Evolutionary conservation across 2,329 filamentous ascomycete species (phyloP).

Genomic region (Ceratocystis destructans): DNA sequence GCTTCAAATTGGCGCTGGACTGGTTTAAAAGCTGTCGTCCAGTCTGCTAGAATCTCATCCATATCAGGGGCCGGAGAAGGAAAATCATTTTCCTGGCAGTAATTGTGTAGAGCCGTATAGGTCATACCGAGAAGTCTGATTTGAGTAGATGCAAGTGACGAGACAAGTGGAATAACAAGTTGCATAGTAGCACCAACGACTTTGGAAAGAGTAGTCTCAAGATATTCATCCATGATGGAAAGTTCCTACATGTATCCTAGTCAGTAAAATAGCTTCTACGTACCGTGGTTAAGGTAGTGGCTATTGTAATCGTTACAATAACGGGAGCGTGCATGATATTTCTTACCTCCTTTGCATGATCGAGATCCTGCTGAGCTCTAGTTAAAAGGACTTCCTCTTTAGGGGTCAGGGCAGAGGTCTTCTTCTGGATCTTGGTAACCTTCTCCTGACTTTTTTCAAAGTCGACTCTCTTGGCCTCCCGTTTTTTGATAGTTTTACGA

Average conservation of each 20-base stretch:
- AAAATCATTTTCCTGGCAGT: slow-evolving; percentile 54
- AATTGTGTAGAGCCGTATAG: slow-evolving; percentile 64
- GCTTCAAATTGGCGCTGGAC: slow-evolving; percentile 53
- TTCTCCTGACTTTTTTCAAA: slow-evolving; percentile 65
- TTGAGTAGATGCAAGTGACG: slow-evolving; percentile 59
- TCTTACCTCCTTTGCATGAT: slow-evolving; percentile 48
- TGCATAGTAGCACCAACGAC: slow-evolving; percentile 57
- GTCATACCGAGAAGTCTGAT: slow-evolving; percentile 64
- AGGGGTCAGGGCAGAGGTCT: slow-evolving; percentile 51
- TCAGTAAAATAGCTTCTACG: not conserved
- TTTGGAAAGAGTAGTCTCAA: slow-evolving; percentile 57
- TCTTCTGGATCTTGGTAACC: slow-evolving; percentile 55
- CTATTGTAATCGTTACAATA: not conserved
- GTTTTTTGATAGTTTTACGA: slow-evolving; percentile 72
- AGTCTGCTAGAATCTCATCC: slow-evolving; percentile 53
- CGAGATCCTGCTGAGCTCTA: slow-evolving; percentile 59
- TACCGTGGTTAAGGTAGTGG: not conserved
- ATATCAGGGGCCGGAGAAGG: slow-evolving; percentile 60
- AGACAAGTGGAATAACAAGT: slow-evolving; percentile 58
- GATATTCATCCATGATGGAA: slow-evolving; percentile 57
- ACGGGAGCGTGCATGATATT: not conserved
- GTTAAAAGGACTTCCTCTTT: slow-evolving; percentile 58
- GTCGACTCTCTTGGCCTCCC: slow-evolving; percentile 69
- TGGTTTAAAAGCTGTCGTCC: slow-evolving; percentile 49
- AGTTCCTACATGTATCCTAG: slow-evolving; percentile 43